Evolutionary conservation across 371 early-diverging fungal species (phyloP).

Genomic region (Apophysomyces ossiformis): DNA sequence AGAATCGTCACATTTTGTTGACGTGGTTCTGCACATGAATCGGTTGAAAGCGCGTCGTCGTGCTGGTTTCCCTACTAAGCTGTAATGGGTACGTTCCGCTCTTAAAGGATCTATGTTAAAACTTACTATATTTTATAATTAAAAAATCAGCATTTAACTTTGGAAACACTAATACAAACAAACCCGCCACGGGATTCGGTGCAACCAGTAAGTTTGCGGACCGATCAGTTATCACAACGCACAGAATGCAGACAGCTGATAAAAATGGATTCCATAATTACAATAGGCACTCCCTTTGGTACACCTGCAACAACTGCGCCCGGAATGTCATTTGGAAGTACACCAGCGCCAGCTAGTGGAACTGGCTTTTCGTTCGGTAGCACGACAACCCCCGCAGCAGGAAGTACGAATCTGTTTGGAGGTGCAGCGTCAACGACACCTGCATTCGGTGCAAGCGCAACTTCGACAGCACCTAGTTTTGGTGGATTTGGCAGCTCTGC

Average conservation of each 20-base stretch:
- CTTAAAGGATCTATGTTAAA: neutral
- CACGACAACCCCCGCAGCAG: constrained; percentile 16
- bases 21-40: no score
- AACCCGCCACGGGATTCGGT: constrained; percentile 31
- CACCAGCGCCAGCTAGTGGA: constrained; percentile 10
- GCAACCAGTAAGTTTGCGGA: constrained; percentile 3
- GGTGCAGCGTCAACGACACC: neutral
- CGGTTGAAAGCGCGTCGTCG: neutral
- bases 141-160: constrained; percentile 35
- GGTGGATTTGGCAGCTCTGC: neutral
- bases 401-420: constrained; percentile 35
- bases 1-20: neutral
- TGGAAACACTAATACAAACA: constrained; percentile 32
- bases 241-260: neutral
- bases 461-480: constrained; percentile 3
- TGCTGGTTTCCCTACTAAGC: neutral
- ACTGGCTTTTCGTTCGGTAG: constrained; percentile 14
- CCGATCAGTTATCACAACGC: neutral
- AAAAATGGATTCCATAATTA: neutral
- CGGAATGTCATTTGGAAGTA: constrained; percentile 10
- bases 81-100: constrained; percentile 1
- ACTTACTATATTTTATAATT: neutral
- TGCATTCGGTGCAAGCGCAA: constrained; percentile 6
- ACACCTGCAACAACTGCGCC: constrained; percentile 18
- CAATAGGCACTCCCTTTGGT: constrained; percentile 18